Percentiles rank a stretch among this genome's conserved stretches.
Evolutionary conservation across 257 asterid genomes (phyloP).

Genomic region (Scutellaria galericulata): DNA sequence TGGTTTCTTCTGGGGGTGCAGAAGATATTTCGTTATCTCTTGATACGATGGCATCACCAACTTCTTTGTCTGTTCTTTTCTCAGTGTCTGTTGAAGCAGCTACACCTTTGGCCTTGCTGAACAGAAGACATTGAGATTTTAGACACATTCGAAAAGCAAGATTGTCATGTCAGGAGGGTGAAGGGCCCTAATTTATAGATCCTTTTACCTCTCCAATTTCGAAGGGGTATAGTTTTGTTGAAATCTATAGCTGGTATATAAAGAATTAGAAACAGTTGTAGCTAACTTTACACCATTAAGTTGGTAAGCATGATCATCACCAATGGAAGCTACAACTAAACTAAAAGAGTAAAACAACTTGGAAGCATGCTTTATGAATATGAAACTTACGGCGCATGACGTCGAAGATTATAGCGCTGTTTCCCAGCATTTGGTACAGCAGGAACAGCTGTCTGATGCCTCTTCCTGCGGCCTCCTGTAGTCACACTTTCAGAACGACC

Average conservation of each 20-base stretch:
- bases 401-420: constrained; percentile 79
- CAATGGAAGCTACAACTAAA: too few species aligned
- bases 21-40: constrained; percentile 56
- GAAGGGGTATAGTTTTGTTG: not conserved
- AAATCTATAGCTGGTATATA: constrained; percentile 20
- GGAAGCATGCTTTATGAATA: not conserved
- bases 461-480: constrained; percentile 72
- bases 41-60: constrained; percentile 37
- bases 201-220: not conserved
- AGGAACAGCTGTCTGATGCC: constrained; percentile 60
- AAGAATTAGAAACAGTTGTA: not conserved
- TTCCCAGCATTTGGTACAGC: constrained; percentile 56
- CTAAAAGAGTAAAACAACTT: too few species aligned
- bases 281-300: constrained; percentile 11
- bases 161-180: not conserved
- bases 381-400: constrained; percentile 55
- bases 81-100: constrained; percentile 51
- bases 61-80: constrained; percentile 46
- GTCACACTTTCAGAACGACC: constrained; percentile 70
- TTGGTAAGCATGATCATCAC: constrained; percentile 1
- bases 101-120: constrained; percentile 54
- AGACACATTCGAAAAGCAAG: constrained; percentile 13
- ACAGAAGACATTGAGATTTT: not conserved
- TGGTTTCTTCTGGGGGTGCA: constrained; percentile 44
- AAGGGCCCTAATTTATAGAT: not conserved